A percentile compares a stretch with the other conserved stretches of the same genome.
phyloP scores from a whole-genome alignment of 169 alveolate species.

The Plasmodium gaboni region DNA sequence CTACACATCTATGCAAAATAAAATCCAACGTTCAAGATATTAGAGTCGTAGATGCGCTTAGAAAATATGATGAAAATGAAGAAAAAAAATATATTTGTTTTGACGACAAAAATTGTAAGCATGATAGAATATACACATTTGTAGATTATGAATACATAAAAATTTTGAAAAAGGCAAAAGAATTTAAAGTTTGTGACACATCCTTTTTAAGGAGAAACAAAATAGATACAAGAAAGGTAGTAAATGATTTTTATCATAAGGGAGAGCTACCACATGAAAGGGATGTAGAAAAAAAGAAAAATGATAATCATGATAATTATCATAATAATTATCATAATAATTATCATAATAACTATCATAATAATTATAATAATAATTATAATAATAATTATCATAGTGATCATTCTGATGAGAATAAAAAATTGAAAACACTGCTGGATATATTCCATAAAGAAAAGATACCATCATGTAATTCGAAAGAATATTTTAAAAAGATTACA shows the following conservation, averaged over 20 bases:
- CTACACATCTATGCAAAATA: too few species aligned
- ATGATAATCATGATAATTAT: background rate
- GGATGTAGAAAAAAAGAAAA: background rate
- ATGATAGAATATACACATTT: slow-evolving; percentile 24
- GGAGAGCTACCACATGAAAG: background rate
- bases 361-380: too few species aligned
- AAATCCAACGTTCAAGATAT: too few species aligned
- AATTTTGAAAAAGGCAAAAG: slow-evolving; percentile 11
- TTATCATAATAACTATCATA: background rate
- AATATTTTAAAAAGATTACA: background rate
- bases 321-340: too few species aligned
- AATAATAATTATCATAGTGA: background rate
- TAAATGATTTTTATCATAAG: background rate
- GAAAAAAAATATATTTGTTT: background rate
- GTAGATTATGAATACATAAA: slow-evolving; percentile 24
- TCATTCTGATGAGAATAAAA: background rate
- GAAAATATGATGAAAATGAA: background rate
- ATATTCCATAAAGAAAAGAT: slow-evolving; percentile 11
- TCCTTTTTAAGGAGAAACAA: too few species aligned
- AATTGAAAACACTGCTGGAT: background rate
- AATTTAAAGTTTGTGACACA: background rate
- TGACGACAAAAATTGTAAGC: background rate
- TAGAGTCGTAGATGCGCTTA: too few species aligned
- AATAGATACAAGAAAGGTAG: too few species aligned
- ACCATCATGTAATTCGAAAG: background rate